Conservation (phyloP, 2,329 filamentous ascomycete species). For the Hansfordia pulvinata region DNA sequence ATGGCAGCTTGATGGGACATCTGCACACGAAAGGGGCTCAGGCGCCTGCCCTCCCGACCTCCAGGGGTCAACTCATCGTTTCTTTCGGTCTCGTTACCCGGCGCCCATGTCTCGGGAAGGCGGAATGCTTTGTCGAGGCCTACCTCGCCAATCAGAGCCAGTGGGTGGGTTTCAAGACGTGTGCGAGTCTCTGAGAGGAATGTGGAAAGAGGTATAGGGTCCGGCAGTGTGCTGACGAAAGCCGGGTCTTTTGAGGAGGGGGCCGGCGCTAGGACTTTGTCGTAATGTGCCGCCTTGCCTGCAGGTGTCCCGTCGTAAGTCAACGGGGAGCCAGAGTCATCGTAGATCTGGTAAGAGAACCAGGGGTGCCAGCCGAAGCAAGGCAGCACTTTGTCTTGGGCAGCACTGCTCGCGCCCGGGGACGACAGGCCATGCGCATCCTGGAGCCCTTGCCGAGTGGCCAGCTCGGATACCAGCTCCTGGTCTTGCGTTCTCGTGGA, state of each 20-base stretch:
- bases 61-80: constrained; percentile 48
- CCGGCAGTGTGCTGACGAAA: constrained; percentile 38
- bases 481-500: constrained; percentile 66
- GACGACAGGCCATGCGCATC: constrained; percentile 9
- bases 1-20: constrained; percentile 56
- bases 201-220: constrained; percentile 43
- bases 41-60: constrained; percentile 52
- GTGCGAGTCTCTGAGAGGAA: constrained; percentile 42
- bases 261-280: constrained; percentile 44
- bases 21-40: constrained; percentile 55
- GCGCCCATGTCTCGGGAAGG: constrained; percentile 46
- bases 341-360: constrained; percentile 68
- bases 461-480: constrained; percentile 51
- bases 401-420: constrained; percentile 2
- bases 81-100: constrained; percentile 21
- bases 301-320: constrained; percentile 21
- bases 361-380: constrained; percentile 84
- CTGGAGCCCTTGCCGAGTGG: constrained; percentile 36
- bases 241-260: constrained; percentile 27
- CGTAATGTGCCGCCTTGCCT: constrained; percentile 46
- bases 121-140: constrained; percentile 68
- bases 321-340: constrained; percentile 30
- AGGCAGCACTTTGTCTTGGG: constrained; percentile 38
- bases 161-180: constrained; percentile 41
- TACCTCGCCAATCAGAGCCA: constrained; percentile 62